These are phyloP conservation scores for Wickerhamomyces bisporus DNA, from an alignment of 805 yeast species.

Conservation along the genomic window DNA sequence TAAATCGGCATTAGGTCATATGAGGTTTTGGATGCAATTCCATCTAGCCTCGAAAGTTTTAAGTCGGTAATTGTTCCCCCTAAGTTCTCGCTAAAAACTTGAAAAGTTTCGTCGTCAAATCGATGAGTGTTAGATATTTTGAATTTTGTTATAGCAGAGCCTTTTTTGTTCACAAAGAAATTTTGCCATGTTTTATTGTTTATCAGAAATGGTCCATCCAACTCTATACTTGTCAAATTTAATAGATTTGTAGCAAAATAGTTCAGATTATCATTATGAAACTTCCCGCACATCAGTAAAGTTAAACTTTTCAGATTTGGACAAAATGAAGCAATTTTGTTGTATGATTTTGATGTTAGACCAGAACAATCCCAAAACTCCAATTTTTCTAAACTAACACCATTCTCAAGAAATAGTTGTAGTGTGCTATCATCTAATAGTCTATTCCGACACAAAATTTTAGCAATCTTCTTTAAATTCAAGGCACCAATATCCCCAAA, in stretches of 20 bases:
- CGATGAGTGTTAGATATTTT: slow-evolving; percentile 80
- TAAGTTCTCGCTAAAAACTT: slow-evolving; percentile 56
- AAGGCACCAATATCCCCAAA: slow-evolving; percentile 81
- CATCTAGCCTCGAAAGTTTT: slow-evolving; percentile 66
- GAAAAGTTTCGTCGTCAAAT: slow-evolving; percentile 61
- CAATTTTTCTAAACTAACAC: slow-evolving; percentile 45
- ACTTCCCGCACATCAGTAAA: slow-evolving; percentile 88
- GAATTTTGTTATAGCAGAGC: slow-evolving; percentile 49
- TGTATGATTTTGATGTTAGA: slow-evolving; percentile 57
- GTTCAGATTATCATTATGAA: slow-evolving; percentile 68
- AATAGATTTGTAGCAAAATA: slow-evolving; percentile 58
- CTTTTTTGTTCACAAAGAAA: slow-evolving; percentile 53
- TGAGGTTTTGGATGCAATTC: slow-evolving; percentile 50
- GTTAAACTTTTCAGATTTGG: slow-evolving; percentile 65
- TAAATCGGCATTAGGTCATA: slow-evolving; percentile 65
- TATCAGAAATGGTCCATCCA: slow-evolving; percentile 89
- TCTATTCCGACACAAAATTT: slow-evolving; percentile 77
- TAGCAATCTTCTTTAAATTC: slow-evolving; percentile 66
- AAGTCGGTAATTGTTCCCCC: slow-evolving; percentile 51
- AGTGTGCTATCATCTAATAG: slow-evolving; percentile 70
- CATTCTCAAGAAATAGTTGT: slow-evolving; percentile 58
- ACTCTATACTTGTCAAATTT: slow-evolving; percentile 46
- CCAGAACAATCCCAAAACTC: slow-evolving; percentile 94
- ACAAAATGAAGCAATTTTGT: slow-evolving; percentile 70
- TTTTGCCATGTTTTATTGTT: slow-evolving; percentile 72